These are phyloP conservation scores for Lactarius evosmus DNA, from an alignment of 768 basidiomycete species.

Conservation along the genomic window DNA sequence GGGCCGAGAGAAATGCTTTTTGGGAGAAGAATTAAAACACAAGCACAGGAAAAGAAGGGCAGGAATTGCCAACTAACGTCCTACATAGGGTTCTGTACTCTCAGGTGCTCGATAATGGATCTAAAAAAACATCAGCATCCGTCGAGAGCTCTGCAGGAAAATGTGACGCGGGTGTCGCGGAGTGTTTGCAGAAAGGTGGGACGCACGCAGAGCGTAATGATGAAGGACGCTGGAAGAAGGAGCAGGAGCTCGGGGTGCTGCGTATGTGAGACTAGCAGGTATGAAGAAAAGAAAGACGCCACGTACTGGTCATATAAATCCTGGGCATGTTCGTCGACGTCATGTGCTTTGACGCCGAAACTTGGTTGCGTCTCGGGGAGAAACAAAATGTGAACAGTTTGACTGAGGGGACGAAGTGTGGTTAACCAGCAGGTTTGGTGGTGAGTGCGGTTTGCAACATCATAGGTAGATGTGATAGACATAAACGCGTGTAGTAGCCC, in stretches of 20 bases:
- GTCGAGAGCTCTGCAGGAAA: conserved; percentile 75
- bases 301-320: conserved; percentile 83
- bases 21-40: no score
- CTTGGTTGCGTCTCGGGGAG: background rate
- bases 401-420: no score
- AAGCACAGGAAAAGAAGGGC: no score
- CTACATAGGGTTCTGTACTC: no score
- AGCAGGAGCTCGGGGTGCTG: conserved; percentile 81
- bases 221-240: conserved; percentile 88
- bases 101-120: no score
- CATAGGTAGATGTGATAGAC: no score
- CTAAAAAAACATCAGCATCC: no score
- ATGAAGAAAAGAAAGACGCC: conserved; percentile 33
- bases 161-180: conserved; percentile 88
- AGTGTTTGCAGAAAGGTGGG: conserved; percentile 84
- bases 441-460: no score
- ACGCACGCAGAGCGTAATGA: no score
- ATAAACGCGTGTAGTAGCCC: no score
- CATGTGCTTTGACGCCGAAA: background rate
- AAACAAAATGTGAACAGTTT: background rate
- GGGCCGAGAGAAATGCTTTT: no score
- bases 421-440: background rate
- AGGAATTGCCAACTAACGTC: no score
- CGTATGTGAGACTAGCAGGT: conserved; percentile 2
- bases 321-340: conserved; percentile 88